phyloP scores from a whole-genome alignment of 495 filamentous ascomycete genomes.

The Aspergillus biplanus region DNA sequence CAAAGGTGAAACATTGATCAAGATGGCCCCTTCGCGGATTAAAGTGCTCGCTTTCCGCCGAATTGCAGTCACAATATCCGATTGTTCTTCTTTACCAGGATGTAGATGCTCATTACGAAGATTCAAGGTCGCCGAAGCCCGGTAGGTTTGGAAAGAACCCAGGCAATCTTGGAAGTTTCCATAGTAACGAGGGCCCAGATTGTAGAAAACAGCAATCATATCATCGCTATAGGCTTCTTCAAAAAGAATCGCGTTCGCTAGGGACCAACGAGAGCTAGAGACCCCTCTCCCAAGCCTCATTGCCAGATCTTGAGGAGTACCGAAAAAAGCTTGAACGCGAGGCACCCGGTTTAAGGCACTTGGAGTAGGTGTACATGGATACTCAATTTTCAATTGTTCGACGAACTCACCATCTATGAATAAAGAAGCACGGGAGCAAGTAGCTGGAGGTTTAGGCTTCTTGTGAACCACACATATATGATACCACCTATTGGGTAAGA shows the following conservation, averaged over 20 bases:
- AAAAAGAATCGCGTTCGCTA: conserved; percentile 86
- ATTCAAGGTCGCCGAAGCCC: conserved; percentile 88
- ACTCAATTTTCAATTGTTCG: conserved; percentile 87
- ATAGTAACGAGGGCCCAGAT: conserved; percentile 85
- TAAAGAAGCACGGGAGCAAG: conserved; percentile 80
- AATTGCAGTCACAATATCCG: conserved; percentile 88
- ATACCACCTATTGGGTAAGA: conserved; percentile 81
- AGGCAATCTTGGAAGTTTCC: conserved; percentile 97
- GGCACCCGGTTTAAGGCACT: conserved; percentile 56
- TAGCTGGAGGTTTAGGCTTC: conserved; percentile 69
- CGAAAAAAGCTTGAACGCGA: conserved; percentile 87
- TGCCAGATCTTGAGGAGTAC: conserved; percentile 89
- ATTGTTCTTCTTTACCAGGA: conserved; percentile 87
- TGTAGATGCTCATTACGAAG: conserved; percentile 90
- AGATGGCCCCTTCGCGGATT: conserved; percentile 77
- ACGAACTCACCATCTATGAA: conserved; percentile 93
- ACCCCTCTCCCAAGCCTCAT: conserved; percentile 76
- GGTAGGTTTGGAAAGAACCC: conserved; percentile 95
- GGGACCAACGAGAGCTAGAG: conserved; percentile 79
- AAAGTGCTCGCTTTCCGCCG: conserved; percentile 78
- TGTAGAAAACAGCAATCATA: conserved; percentile 85
- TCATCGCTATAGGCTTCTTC: conserved; percentile 90
- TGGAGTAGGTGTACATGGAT: conserved; percentile 66
- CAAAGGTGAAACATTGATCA: conserved; percentile 81
- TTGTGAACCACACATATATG: conserved; percentile 87